Evolutionary conservation across 2,329 filamentous ascomycete genomes (phyloP).

Genomic region (Penicillium sclerotigenum): DNA sequence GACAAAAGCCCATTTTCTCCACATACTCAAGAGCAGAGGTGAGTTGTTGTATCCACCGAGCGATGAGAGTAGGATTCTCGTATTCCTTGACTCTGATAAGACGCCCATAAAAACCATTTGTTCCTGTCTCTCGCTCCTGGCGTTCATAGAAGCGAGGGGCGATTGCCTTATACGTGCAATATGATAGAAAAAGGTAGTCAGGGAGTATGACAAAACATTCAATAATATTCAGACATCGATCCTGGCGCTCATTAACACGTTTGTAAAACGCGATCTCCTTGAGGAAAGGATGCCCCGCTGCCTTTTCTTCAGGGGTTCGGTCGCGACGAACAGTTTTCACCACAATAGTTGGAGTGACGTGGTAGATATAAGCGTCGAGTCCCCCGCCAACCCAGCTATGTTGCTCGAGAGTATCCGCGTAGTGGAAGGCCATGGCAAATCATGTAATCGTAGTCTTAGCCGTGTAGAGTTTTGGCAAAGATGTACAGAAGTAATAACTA

Average conservation of each 20-base stretch:
- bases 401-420: slow-evolving; percentile 1
- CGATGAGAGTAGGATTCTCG: slow-evolving; percentile 17
- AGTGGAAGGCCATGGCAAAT: not conserved
- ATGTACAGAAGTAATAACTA: not conserved
- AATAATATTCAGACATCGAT: slow-evolving; percentile 15
- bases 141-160: not conserved
- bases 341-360: slow-evolving; percentile 16
- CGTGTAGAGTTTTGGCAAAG: not conserved
- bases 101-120: slow-evolving; percentile 3
- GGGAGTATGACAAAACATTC: slow-evolving; percentile 16
- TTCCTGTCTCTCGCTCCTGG: not conserved
- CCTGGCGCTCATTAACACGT: slow-evolving; percentile 7
- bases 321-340: slow-evolving; percentile 15
- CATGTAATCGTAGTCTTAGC: not conserved
- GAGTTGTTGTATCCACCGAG: slow-evolving; percentile 20
- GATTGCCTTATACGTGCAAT: not conserved
- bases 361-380: slow-evolving; percentile 9
- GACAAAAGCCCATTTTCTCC: slow-evolving; percentile 18
- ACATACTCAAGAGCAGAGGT: slow-evolving; percentile 18
- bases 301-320: not conserved
- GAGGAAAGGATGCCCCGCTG: not conserved
- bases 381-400: slow-evolving; percentile 10
- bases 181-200: slow-evolving; percentile 17
- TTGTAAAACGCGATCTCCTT: slow-evolving; percentile 16
- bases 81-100: slow-evolving; percentile 14